Conservation (phyloP, 2,329 filamentous ascomycete species). For the Lecanicillium sp. region DNA sequence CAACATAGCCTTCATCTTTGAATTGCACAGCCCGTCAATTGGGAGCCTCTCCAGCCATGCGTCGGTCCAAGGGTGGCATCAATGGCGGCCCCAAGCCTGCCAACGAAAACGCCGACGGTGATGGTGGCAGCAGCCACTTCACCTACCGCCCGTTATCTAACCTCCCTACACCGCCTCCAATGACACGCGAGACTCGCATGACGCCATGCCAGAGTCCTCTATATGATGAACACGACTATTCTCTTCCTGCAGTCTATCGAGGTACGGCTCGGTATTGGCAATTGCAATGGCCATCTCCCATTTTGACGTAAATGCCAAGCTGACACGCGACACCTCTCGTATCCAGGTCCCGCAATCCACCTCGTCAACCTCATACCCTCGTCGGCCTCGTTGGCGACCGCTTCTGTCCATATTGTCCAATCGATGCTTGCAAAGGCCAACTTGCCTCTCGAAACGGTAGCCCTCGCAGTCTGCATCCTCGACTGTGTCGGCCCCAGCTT, state of each 20-base stretch:
- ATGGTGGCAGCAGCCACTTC: conserved; percentile 47
- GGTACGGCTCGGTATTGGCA: conserved; percentile 21
- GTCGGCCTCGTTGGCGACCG: conserved; percentile 48
- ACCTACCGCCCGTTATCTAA: conserved; percentile 61
- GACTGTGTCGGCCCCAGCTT: conserved; percentile 57
- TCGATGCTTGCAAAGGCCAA: conserved; percentile 49
- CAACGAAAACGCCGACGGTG: conserved; percentile 15
- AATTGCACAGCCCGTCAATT: too few species aligned
- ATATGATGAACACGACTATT: conserved; percentile 33
- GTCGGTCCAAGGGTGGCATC: conserved; percentile 11
- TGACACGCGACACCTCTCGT: conserved; percentile 5
- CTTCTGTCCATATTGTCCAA: conserved; percentile 52
- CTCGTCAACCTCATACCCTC: conserved; percentile 59
- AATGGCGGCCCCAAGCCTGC: conserved; percentile 9
- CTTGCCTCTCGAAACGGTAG: conserved; percentile 52
- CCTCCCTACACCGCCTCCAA: conserved; percentile 57
- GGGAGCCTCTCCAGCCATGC: conserved; percentile 7
- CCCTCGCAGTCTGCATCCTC: conserved; percentile 57
- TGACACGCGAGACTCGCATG: conserved; percentile 36
- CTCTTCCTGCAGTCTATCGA: conserved; percentile 26
- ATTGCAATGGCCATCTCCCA: conserved; percentile 6
- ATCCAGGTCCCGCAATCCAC: conserved; percentile 53
- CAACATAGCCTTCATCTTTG: too few species aligned
- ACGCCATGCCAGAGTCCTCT: conserved; percentile 9
- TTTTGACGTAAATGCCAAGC: not conserved